Conservation (phyloP, 2,329 filamentous ascomycete species). For the Microcyclosporella mali region DNA sequence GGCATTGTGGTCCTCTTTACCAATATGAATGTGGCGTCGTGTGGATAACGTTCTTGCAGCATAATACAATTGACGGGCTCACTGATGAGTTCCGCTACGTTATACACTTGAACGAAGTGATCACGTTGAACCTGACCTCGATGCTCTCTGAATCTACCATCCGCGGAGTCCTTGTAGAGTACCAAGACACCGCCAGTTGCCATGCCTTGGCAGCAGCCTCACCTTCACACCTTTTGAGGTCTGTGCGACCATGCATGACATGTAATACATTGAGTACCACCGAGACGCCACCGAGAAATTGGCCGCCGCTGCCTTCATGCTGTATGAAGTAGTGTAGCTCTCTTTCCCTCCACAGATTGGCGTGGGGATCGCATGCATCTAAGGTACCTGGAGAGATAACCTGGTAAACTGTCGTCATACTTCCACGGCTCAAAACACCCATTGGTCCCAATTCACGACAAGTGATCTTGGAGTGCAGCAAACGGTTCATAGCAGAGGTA, state of each 20-base stretch:
- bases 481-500: background rate
- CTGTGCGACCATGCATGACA: background rate
- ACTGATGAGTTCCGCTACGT: no score
- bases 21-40: no score
- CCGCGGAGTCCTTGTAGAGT: no score
- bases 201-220: background rate
- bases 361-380: no score
- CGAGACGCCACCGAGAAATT: conserved; percentile 18
- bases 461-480: background rate
- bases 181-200: background rate
- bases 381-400: no score
- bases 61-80: no score
- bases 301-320: conserved; percentile 3
- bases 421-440: background rate
- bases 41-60: no score
- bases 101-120: no score
- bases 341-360: no score
- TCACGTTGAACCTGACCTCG: no score
- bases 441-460: conserved; percentile 1
- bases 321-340: background rate
- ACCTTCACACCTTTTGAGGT: background rate
- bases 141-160: no score
- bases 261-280: conserved; percentile 6
- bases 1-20: no score
- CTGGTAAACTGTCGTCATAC: conserved; percentile 2